phyloP scores from a whole-genome alignment of 192 early-diverging fungal species.

The Funneliformis mosseae region DNA sequence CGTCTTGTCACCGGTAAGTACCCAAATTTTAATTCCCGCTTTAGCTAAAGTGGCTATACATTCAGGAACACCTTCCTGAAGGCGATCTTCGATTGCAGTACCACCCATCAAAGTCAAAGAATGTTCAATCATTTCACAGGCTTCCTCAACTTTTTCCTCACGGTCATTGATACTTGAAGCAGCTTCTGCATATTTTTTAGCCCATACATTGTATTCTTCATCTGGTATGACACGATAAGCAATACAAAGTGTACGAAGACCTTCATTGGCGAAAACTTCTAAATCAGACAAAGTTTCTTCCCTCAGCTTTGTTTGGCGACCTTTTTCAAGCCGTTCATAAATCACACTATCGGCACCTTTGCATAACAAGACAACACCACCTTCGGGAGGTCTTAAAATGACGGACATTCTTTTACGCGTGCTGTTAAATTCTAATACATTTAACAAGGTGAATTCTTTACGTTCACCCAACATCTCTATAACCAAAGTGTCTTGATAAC shows the following conservation, averaged over 20 bases:
- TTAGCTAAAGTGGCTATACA: conserved; percentile 80
- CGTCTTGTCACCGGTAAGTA: conserved; percentile 96
- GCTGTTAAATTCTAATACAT: conserved; percentile 89
- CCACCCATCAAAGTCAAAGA: conserved; percentile 84
- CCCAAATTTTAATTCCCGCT: conserved; percentile 96
- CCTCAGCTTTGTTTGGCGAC: conserved; percentile 65
- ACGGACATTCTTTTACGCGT: conserved; percentile 97
- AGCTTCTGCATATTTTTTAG: conserved; percentile 72
- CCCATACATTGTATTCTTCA: conserved; percentile 73
- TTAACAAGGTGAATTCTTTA: conserved; percentile 64
- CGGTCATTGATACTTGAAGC: conserved; percentile 72
- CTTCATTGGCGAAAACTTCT: conserved; percentile 83
- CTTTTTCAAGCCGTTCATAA: conserved; percentile 73
- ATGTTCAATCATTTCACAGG: conserved; percentile 79
- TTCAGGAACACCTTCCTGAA: conserved; percentile 97
- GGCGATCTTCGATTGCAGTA: conserved; percentile 97
- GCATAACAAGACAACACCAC: conserved; percentile 76
- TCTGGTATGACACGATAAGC: conserved; percentile 74
- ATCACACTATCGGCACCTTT: conserved; percentile 97
- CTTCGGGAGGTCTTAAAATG: conserved; percentile 76
- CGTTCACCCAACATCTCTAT: conserved; percentile 77
- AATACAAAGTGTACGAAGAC: conserved; percentile 88
- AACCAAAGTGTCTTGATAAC: conserved; percentile 66
- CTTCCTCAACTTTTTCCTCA: conserved; percentile 77
- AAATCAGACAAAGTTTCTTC: conserved; percentile 75